Conservation (phyloP, 306 rosid genomes). For the Pyrus bretschneideri region DNA sequence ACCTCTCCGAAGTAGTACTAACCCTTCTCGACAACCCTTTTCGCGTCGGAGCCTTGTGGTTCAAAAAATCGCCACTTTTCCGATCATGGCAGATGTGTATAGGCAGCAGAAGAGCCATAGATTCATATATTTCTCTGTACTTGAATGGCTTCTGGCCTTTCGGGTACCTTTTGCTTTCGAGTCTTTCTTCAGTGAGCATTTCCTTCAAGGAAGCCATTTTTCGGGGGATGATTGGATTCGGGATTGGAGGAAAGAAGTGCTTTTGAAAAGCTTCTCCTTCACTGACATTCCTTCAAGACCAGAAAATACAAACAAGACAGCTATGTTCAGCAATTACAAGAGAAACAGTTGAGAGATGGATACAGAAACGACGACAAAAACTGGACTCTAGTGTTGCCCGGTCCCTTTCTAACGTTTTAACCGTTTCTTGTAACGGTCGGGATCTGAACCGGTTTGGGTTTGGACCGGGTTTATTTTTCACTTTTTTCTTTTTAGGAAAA, state of each 20-base stretch:
- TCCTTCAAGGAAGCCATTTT: constrained; percentile 55
- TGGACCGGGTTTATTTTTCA: not conserved
- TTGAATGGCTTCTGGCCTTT: constrained; percentile 8
- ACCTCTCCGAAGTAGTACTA: constrained; percentile 33
- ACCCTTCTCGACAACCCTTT: constrained; percentile 36
- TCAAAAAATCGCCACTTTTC: constrained; percentile 19
- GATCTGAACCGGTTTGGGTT: not conserved
- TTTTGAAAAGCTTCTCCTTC: constrained; percentile 7
- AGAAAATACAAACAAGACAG: constrained; percentile 23
- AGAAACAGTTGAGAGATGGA: not conserved
- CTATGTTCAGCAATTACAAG: not conserved
- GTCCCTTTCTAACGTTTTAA: not conserved
- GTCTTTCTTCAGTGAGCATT: constrained; percentile 57
- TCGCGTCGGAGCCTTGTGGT: constrained; percentile 5
- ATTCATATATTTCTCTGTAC: constrained; percentile 18
- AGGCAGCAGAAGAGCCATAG: constrained; percentile 19
- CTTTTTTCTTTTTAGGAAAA: too few species aligned
- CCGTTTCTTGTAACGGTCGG: not conserved
- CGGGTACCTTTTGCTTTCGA: not conserved
- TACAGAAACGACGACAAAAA: constrained; percentile 11
- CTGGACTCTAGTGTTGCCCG: too few species aligned
- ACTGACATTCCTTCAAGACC: constrained; percentile 28
- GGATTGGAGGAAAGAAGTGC: constrained; percentile 17
- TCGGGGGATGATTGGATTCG: constrained; percentile 6
- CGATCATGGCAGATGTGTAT: constrained; percentile 39